Conservation (phyloP, 1,284 basidiomycete genomes). For the Irpex lacteus region DNA sequence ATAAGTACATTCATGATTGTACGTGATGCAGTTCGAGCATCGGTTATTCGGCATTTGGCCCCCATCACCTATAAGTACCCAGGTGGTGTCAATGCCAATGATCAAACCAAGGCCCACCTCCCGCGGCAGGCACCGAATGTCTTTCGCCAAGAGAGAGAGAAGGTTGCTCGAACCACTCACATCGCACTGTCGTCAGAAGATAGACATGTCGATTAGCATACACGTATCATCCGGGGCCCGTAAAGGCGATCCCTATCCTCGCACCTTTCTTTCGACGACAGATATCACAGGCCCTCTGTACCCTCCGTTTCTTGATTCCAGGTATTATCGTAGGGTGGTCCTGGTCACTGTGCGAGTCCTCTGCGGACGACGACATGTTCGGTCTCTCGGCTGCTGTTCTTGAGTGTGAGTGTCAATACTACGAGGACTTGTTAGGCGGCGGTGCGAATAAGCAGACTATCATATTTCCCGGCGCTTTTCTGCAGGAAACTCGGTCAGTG, state of each 20-base stretch:
- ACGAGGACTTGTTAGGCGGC: neutral
- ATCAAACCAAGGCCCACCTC: neutral
- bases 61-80: constrained; percentile 25
- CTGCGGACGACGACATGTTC: constrained; percentile 33
- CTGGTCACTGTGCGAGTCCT: constrained; percentile 25
- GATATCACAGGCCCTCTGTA: constrained; percentile 74
- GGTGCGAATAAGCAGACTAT: neutral
- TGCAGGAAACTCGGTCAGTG: too few relatives aligned
- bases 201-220: neutral
- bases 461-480: too few relatives aligned
- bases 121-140: neutral
- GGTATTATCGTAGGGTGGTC: constrained; percentile 14
- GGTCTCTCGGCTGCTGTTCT: neutral
- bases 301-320: constrained; percentile 58
- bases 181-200: constrained; percentile 43
- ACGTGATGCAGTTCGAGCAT: constrained; percentile 80
- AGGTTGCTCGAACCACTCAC: constrained; percentile 34
- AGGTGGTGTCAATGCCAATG: neutral
- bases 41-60: constrained; percentile 54
- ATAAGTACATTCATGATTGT: constrained; percentile 74
- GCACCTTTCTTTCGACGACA: constrained; percentile 72
- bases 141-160: neutral
- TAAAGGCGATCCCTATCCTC: neutral
- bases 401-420: neutral
- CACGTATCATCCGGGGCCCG: neutral